phyloP scores from a whole-genome alignment of 495 filamentous ascomycete species.

The Friedmanniomyces simplex region DNA sequence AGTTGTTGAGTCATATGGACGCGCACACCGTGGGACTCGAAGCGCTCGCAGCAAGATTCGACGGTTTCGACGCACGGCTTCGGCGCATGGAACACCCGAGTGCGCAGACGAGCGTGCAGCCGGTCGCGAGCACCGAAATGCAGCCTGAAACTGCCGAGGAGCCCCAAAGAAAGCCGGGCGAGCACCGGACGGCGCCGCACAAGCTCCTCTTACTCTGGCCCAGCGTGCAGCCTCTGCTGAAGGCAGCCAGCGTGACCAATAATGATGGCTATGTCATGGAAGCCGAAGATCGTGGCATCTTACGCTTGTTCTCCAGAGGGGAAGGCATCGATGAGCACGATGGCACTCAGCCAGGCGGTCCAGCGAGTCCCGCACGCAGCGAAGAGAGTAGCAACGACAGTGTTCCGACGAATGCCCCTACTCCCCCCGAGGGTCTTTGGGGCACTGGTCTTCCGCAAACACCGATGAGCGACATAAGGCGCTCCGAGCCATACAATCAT shows the following conservation, averaged over 20 bases:
- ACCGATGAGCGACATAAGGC: constrained; percentile 9
- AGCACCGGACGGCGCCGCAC: constrained; percentile 75
- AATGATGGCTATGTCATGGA: constrained; percentile 59
- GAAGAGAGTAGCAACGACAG: constrained; percentile 15
- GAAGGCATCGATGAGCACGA: constrained; percentile 49
- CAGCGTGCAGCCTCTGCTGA: constrained; percentile 48
- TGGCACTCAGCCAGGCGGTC: constrained; percentile 28
- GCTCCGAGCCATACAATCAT: constrained; percentile 12
- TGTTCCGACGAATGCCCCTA: constrained; percentile 10
- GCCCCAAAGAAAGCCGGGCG: constrained; percentile 32
- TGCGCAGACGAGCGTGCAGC: not conserved
- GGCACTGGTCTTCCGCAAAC: constrained; percentile 27
- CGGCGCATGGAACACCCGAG: not conserved
- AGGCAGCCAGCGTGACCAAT: constrained; percentile 34
- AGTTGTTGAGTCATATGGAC: constrained; percentile 28
- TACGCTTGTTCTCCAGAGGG: constrained; percentile 68
- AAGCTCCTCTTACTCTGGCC: constrained; percentile 55
- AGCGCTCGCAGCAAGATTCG: constrained; percentile 1
- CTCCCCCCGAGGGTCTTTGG: constrained; percentile 30
- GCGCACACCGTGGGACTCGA: constrained; percentile 31
- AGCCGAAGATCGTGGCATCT: constrained; percentile 62
- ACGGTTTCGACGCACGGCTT: constrained; percentile 4
- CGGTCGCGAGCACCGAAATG: not conserved
- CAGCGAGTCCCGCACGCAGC: constrained; percentile 14
- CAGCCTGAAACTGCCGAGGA: not conserved